Evolutionary conservation across 805 yeast species (phyloP).

Genomic region (Yamadazyma nakazawae): DNA sequence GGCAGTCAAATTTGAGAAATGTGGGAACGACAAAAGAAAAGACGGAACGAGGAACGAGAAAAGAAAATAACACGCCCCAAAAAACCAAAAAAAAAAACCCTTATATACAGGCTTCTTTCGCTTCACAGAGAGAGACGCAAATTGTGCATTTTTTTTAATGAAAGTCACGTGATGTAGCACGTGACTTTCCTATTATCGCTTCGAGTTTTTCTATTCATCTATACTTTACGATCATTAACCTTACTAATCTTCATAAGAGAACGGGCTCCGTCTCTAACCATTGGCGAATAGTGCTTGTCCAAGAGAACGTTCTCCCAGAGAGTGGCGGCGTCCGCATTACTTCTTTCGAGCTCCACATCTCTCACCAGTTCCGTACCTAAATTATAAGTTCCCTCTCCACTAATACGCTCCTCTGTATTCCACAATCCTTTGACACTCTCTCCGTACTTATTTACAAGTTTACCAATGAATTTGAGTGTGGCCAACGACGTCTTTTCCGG

Average conservation of each 20-base stretch:
- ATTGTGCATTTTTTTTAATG: no score
- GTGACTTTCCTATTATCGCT: no score
- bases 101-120: no score
- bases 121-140: no score
- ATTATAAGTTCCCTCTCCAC: constrained; percentile 61
- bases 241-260: constrained; percentile 39
- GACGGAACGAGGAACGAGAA: not conserved
- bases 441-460: constrained; percentile 62
- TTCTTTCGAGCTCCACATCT: constrained; percentile 59
- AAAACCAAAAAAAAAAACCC: no score
- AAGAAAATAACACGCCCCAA: not conserved
- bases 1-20: no score
- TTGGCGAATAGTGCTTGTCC: constrained; percentile 79
- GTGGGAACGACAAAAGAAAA: no score
- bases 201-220: not conserved
- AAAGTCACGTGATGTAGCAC: no score
- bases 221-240: constrained; percentile 9
- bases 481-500: constrained; percentile 90
- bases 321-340: constrained; percentile 85
- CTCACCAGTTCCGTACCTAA: constrained; percentile 52
- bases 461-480: constrained; percentile 70
- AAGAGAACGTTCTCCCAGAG: constrained; percentile 84
- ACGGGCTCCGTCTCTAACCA: constrained; percentile 65
- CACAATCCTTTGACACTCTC: constrained; percentile 72
- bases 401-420: constrained; percentile 84